These are phyloP conservation scores for Syzygium aqueum DNA, from an alignment of 345 rosid genomes.

Conservation along the genomic window DNA sequence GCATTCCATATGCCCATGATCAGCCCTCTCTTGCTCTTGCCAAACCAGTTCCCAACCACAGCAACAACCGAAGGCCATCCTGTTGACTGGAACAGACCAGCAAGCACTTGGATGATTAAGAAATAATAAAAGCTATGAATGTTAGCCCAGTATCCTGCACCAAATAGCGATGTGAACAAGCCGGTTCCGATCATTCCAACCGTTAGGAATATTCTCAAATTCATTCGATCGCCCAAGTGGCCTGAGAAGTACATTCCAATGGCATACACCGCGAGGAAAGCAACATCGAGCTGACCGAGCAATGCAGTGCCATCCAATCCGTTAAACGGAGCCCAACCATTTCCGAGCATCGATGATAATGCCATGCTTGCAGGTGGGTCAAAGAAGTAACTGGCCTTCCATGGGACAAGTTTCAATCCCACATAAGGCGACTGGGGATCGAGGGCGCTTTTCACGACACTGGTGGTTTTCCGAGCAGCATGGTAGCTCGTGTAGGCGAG, in stretches of 20 bases:
- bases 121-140: slow-evolving; percentile 68
- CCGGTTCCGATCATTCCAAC: slow-evolving; percentile 92
- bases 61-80: slow-evolving; percentile 99
- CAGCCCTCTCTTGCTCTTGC: slow-evolving; percentile 86
- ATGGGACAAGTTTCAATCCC: slow-evolving; percentile 23
- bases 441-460: slow-evolving; percentile 86
- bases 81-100: slow-evolving; percentile 86
- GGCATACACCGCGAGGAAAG: slow-evolving; percentile 75
- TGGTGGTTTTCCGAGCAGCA: slow-evolving; percentile 78
- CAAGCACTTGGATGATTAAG: slow-evolving; percentile 60
- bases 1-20: slow-evolving; percentile 99
- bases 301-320: slow-evolving; percentile 57
- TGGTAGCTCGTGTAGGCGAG: slow-evolving; percentile 78
- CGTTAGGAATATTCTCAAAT: slow-evolving; percentile 69
- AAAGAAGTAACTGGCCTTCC: slow-evolving; percentile 14
- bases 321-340: slow-evolving; percentile 91
- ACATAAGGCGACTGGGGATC: slow-evolving; percentile 51
- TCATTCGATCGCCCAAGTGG: slow-evolving; percentile 82
- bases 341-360: slow-evolving; percentile 23
- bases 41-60: slow-evolving; percentile 89
- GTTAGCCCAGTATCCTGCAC: slow-evolving; percentile 70
- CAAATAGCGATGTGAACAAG: slow-evolving; percentile 69
- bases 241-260: slow-evolving; percentile 87
- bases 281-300: slow-evolving; percentile 85
- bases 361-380: slow-evolving; percentile 14